Evolutionary conservation across 2,329 filamentous ascomycete species (phyloP), one percentile per base, ranked within the genome.

Genomic region (Xylariaceae sp.): DNA sequence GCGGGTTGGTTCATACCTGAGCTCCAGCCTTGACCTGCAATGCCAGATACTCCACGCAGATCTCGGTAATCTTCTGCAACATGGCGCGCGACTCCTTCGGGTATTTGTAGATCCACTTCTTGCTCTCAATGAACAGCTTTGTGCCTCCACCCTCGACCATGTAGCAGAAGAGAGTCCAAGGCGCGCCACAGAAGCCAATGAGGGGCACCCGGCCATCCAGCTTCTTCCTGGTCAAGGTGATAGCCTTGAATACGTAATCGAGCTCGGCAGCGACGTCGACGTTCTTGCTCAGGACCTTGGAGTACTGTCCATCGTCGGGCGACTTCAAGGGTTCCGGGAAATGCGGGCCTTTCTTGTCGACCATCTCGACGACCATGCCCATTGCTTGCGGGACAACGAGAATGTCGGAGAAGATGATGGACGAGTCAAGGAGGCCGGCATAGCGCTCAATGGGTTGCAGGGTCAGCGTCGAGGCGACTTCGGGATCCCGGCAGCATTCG

Each of bases 381-480:
- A 99, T 90, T 37, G 94, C 94, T 77, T 99, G 94, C 0, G 94
- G 94, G 64, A 99, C 92, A 51, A 99, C 94, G 44, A 99, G 85
- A 66, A 99, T 99, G 73, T 99, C 94, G 58, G 91, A 96, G 81
- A 99, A 99, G 75, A 99, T 99, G 71, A 99, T 99, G 61, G 94
- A 92, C 34, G 92, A 93, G 75, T 99, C 94, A 68, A 99, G 85
- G 62, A 99, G 87, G 49, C 92, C 92, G 48, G 83, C 87, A 73
- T 87, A 99, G 56, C 94, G 91, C 68, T 97, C 92, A 69, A 99
- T 87, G 56, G 94, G 94, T 76, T 99, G 94, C 34, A 99, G 83
- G 4, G 94, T 99, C 68, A 99, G 79, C 45, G 89, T 95, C 37
- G 92, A 97, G 54, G 94, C 91, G 64, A 97, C 87, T 74, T 97